These are phyloP conservation scores for Dactylellina drechsleri DNA, from an alignment of 2,329 filamentous ascomycete genomes.

Conservation along the genomic window DNA sequence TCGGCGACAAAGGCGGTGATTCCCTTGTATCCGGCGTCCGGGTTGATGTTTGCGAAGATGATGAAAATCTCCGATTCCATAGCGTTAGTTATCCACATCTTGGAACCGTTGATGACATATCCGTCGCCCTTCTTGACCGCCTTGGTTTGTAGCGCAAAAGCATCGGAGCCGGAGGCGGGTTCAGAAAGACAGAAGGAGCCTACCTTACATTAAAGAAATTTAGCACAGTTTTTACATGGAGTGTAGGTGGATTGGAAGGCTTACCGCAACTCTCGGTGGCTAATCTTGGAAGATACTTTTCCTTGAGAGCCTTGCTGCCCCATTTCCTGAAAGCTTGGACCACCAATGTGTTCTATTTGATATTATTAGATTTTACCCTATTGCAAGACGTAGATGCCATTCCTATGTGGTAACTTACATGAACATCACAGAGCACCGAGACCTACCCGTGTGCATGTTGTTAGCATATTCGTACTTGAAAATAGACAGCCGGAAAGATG, in stretches of 20 bases:
- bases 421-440: constrained; percentile 87
- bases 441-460: constrained; percentile 35
- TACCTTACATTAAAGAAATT: constrained; percentile 61
- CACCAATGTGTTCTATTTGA: constrained; percentile 79
- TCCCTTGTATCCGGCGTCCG: constrained; percentile 91
- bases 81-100: constrained; percentile 99
- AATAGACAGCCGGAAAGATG: background rate
- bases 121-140: constrained; percentile 79
- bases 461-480: constrained; percentile 7
- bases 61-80: constrained; percentile 95
- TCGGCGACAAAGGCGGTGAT: constrained; percentile 97
- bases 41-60: constrained; percentile 95
- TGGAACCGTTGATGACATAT: constrained; percentile 87
- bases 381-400: background rate
- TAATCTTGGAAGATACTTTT: constrained; percentile 86
- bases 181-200: constrained; percentile 89
- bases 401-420: constrained; percentile 62
- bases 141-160: constrained; percentile 92
- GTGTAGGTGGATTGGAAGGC: background rate
- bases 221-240: too few species aligned
- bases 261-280: constrained; percentile 83
- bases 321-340: constrained; percentile 92
- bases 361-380: background rate
- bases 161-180: constrained; percentile 91
- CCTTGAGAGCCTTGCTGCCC: constrained; percentile 79